Conservation (phyloP, 2,329 filamentous ascomycete genomes). For the Incumbomyces delicatus region DNA sequence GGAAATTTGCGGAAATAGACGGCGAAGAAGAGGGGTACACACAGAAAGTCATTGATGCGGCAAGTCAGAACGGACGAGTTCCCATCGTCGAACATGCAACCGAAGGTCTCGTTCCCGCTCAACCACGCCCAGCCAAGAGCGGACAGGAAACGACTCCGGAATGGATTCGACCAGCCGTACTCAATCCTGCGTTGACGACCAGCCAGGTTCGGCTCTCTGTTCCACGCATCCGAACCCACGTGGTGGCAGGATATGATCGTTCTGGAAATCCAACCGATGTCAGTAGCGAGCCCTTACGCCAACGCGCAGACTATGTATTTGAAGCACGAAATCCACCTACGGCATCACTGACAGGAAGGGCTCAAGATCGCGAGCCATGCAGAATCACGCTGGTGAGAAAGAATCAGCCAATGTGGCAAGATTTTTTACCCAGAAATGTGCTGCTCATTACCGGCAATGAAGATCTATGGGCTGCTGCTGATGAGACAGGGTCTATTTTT, state of each 20-base stretch:
- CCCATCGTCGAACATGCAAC: constrained; percentile 66
- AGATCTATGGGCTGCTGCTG: constrained; percentile 84
- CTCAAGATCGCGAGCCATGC: constrained; percentile 66
- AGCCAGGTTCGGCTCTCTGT: constrained; percentile 81
- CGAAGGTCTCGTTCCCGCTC: constrained; percentile 68
- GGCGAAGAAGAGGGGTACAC: constrained; percentile 60
- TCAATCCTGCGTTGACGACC: constrained; percentile 70
- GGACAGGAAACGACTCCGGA: constrained; percentile 64
- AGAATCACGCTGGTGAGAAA: constrained; percentile 73
- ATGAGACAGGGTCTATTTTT: constrained; percentile 83
- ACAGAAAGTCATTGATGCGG: constrained; percentile 49
- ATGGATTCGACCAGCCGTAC: constrained; percentile 75
- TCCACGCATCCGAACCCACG: constrained; percentile 72
- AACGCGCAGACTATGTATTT: constrained; percentile 63
- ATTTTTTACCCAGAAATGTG: constrained; percentile 77
- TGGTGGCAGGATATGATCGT: constrained; percentile 66
- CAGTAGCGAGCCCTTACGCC: constrained; percentile 33
- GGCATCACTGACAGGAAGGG: constrained; percentile 48
- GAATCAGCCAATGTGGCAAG: constrained; percentile 79
- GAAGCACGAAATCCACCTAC: constrained; percentile 76
- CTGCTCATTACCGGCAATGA: constrained; percentile 86
- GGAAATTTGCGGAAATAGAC: constrained; percentile 65
- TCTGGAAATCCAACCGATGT: constrained; percentile 33
- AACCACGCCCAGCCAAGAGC: constrained; percentile 48
- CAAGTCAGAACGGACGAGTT: constrained; percentile 57